Evolutionary conservation across 2,329 filamentous ascomycete species (phyloP).

Genomic region (Ascocoryne sarcoides): DNA sequence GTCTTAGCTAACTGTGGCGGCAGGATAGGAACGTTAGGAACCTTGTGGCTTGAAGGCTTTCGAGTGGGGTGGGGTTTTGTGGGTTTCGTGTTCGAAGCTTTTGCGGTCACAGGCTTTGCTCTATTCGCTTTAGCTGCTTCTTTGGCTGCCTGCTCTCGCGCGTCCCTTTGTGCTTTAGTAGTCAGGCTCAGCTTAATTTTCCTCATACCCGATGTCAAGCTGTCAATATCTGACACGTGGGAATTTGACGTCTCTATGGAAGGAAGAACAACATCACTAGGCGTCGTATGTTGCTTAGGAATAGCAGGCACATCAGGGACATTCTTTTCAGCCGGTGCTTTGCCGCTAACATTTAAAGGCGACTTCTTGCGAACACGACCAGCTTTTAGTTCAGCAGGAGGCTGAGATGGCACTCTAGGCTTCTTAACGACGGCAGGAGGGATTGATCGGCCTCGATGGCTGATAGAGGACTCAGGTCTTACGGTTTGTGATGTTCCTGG

Average conservation of each 20-base stretch:
- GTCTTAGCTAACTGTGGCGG: too few species aligned
- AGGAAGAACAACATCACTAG: constrained; percentile 7
- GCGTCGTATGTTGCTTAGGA: constrained; percentile 1
- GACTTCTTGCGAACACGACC: constrained; percentile 22
- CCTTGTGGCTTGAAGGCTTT: too few species aligned
- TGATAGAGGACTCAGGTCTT: constrained; percentile 36
- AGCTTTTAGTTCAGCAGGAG: constrained; percentile 33
- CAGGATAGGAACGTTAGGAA: too few species aligned
- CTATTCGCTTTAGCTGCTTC: constrained; percentile 8
- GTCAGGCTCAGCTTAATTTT: constrained; percentile 55
- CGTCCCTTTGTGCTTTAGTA: constrained; percentile 46
- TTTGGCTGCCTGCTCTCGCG: constrained; percentile 32
- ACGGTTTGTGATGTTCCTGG: constrained; percentile 36
- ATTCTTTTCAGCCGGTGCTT: background rate
- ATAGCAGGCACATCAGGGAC: too few species aligned
- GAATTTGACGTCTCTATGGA: constrained; percentile 5
- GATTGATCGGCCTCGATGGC: constrained; percentile 31
- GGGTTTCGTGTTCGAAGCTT: constrained; percentile 1
- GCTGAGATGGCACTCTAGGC: constrained; percentile 39
- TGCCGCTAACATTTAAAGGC: constrained; percentile 13
- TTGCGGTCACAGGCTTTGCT: constrained; percentile 1
- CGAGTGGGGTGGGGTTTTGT: too few species aligned
- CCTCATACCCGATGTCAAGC: constrained; percentile 49
- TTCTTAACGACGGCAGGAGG: constrained; percentile 46
- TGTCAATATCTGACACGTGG: constrained; percentile 37